Base-by-base conservation (phyloP, 768 basidiomycete species). In the Neoboletus brunneissimus region DNA sequence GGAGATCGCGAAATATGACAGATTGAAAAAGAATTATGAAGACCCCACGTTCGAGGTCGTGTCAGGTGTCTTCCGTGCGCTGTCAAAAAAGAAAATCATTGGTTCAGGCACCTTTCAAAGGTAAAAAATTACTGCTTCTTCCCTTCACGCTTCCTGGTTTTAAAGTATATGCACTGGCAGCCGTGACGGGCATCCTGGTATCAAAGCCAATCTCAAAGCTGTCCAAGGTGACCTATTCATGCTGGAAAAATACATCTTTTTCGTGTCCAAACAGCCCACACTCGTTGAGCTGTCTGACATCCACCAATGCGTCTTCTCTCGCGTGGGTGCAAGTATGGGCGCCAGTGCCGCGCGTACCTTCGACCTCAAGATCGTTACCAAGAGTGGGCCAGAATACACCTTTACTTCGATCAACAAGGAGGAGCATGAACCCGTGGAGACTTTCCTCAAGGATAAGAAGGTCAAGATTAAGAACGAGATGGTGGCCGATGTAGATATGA, bases 171-270 rank as follows among this genome's bases (percentile, higher is more conserved):
- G 27, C 15, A 20, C 34, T 57, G 48, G 11, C 60, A 96, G 94
- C 63, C 91, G 89, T 31, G 87, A 89, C 63, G 92, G 94, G 4
- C 88, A 94, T 61, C 88, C 91, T 16, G 92, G 93, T n/a, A 88
- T 99, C 76, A 98, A 98, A 76, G 94, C 93, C 64, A 97, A 98
- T 72, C 80, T 98, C 63, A 98, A 98, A 75, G 97, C 97, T 43
- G 82, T 90, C 4, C 94, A 96, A 72, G 97, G 97, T 57, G 94
- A 98, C 70, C 84, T 99, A 32, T 98, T 97, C 82, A 84, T 98
- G 79, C 87, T 99, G 60, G 97, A 98, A 67, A 98, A 98, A 82
- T 92, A 89, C 72, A 81, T 99, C 47, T 93, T 99, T 75, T 98
- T 98, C 76, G 93, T 98, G 58, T 94, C 96, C 54, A 98, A 98